Conservation (phyloP, 139 green algal species). For the Coccomyxa sp. region DNA sequence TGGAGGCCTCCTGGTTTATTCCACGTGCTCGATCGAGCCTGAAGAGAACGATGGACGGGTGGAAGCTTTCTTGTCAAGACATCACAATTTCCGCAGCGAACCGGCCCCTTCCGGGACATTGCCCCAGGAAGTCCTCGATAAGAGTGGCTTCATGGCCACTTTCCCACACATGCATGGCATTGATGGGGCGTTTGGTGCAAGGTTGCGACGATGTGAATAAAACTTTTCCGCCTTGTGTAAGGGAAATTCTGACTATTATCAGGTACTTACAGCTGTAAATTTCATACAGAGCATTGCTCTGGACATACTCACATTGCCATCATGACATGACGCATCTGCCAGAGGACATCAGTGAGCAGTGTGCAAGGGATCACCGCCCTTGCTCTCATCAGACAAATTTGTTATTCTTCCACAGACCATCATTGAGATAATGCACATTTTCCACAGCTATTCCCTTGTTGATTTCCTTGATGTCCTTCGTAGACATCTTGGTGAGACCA, state of each 20-base stretch:
- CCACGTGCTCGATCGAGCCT: constrained; percentile 71
- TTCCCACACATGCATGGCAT: constrained; percentile 76
- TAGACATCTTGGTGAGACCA: constrained; percentile 89
- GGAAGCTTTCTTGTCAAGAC: constrained; percentile 34
- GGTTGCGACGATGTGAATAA: constrained; percentile 32
- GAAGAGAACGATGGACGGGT: constrained; percentile 60
- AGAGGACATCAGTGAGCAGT: no score
- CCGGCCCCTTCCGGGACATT: neutral
- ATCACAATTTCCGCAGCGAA: constrained; percentile 27
- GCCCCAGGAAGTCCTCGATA: constrained; percentile 18
- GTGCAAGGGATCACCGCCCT: no score
- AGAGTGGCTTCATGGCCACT: constrained; percentile 48
- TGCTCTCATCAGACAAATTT: neutral
- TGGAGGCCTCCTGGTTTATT: constrained; percentile 85
- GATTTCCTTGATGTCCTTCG: constrained; percentile 54
- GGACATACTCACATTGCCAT: no score
- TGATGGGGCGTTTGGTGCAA: constrained; percentile 83
- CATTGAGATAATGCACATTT: constrained; percentile 90
- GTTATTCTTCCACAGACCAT: constrained; percentile 90
- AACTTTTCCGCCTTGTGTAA: neutral
- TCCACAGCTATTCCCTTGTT: constrained; percentile 94
- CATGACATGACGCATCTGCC: no score
- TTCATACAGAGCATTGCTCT: no score
- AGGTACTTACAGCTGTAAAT: no score
- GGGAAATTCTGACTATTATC: no score